These are phyloP conservation scores for Wickerhamiella siamensis DNA, from an alignment of 805 yeast genomes.

Conservation along the genomic window DNA sequence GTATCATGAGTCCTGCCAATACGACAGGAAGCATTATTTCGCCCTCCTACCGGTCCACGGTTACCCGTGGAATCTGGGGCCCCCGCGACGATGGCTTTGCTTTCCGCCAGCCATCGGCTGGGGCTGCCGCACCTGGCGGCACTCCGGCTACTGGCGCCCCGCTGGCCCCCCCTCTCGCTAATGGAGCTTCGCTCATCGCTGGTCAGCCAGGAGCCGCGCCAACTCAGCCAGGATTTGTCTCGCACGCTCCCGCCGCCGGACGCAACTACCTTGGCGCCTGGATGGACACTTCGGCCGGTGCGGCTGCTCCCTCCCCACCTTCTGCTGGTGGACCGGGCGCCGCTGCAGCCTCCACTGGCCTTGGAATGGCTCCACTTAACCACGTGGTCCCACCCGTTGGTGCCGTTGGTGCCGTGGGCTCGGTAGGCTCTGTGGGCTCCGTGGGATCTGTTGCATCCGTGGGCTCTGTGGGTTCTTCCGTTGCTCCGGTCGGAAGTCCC, in stretches of 20 bases:
- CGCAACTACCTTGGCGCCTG: slow-evolving; percentile 2
- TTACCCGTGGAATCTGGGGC: slow-evolving; percentile 2
- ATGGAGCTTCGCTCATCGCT: slow-evolving; percentile 3
- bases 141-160: slow-evolving; percentile 1
- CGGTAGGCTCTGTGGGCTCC: too few species aligned
- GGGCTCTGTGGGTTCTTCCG: too few species aligned
- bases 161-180: slow-evolving; percentile 4
- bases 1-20: not conserved
- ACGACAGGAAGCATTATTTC: not conserved
- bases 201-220: not conserved
- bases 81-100: slow-evolving; percentile 1
- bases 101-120: not conserved
- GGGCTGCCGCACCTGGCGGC: not conserved
- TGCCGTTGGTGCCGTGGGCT: not conserved
- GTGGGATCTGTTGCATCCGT: too few species aligned
- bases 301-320: not conserved
- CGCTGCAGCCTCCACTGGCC: not conserved
- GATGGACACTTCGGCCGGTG: not conserved
- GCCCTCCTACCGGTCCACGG: slow-evolving; percentile 1
- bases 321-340: not conserved
- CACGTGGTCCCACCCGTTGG: not conserved
- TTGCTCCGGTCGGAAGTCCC: not conserved
- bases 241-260: slow-evolving; percentile 1
- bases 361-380: not conserved
- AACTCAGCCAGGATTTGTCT: slow-evolving; percentile 1